Conservation (phyloP, 2,329 filamentous ascomycete species). For the Phialocephala subalpina region DNA sequence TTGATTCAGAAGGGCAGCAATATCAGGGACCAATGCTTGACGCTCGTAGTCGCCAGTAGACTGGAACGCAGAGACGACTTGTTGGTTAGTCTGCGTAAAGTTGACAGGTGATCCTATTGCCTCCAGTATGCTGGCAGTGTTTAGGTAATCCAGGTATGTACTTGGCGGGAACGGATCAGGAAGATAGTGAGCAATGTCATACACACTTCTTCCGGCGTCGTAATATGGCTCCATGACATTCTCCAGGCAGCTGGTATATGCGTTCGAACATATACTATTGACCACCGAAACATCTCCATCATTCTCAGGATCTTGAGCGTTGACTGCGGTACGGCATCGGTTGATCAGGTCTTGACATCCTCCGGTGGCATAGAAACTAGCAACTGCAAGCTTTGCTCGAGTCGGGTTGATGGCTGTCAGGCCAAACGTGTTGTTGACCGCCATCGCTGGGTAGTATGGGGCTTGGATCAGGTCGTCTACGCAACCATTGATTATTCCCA, state of each 20-base stretch:
- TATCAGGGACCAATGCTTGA: constrained; percentile 63
- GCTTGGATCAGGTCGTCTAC: constrained; percentile 70
- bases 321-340: constrained; percentile 56
- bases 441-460: constrained; percentile 63
- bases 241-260: constrained; percentile 44
- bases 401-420: constrained; percentile 63
- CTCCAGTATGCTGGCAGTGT: constrained; percentile 64
- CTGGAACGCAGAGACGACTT: constrained; percentile 56
- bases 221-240: constrained; percentile 46
- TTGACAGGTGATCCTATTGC: constrained; percentile 70
- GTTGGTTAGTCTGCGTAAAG: constrained; percentile 58
- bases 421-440: constrained; percentile 71
- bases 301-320: constrained; percentile 49
- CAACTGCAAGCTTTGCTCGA: constrained; percentile 54
- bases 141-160: constrained; percentile 71
- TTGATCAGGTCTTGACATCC: constrained; percentile 64
- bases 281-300: constrained; percentile 48
- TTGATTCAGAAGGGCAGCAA: constrained; percentile 66
- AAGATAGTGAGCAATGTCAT: constrained; percentile 46
- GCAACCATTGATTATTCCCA: constrained; percentile 77
- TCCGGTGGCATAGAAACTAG: constrained; percentile 52
- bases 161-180: constrained; percentile 69
- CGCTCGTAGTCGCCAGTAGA: constrained; percentile 69
- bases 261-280: constrained; percentile 45
- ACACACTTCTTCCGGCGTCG: constrained; percentile 45